Conservation (phyloP, 2,329 filamentous ascomycete genomes). For the Beauveria bassiana region DNA sequence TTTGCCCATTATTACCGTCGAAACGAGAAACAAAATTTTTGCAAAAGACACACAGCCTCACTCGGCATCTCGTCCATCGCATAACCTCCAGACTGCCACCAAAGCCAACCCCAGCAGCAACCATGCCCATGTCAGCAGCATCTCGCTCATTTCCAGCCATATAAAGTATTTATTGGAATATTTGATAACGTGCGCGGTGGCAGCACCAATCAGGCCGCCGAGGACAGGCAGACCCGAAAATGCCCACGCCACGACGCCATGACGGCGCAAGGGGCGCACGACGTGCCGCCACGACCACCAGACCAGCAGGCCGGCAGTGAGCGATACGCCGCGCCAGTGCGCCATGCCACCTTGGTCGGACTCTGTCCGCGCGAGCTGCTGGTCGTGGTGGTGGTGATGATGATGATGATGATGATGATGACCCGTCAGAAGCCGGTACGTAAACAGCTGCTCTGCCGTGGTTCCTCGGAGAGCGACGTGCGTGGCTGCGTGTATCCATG, state of each 20-base stretch:
- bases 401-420: too few relatives aligned
- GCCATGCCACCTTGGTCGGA: neutral
- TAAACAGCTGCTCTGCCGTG: constrained; percentile 11
- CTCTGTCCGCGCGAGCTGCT: neutral
- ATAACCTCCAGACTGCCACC: constrained; percentile 8
- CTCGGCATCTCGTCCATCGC: neutral
- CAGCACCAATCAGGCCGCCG: constrained; percentile 10
- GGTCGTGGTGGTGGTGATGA: neutral
- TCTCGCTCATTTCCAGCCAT: constrained; percentile 28
- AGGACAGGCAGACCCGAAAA: constrained; percentile 15
- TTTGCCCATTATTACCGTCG: neutral
- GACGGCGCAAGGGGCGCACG: neutral
- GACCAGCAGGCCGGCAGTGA: neutral
- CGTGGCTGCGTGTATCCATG: constrained; percentile 19
- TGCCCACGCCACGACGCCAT: constrained; percentile 3
- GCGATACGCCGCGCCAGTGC: neutral
- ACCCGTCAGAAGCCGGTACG: constrained; percentile 10
- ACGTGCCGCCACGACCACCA: constrained; percentile 10
- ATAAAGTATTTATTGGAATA: constrained; percentile 32
- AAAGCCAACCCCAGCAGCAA: constrained; percentile 21
- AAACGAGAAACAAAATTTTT: neutral
- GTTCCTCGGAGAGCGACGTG: constrained; percentile 16
- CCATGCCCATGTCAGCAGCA: constrained; percentile 20
- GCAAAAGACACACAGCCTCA: neutral
- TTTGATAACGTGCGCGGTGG: constrained; percentile 21